Conservation (phyloP, 257 asterid genomes). For the Avicennia marina region DNA sequence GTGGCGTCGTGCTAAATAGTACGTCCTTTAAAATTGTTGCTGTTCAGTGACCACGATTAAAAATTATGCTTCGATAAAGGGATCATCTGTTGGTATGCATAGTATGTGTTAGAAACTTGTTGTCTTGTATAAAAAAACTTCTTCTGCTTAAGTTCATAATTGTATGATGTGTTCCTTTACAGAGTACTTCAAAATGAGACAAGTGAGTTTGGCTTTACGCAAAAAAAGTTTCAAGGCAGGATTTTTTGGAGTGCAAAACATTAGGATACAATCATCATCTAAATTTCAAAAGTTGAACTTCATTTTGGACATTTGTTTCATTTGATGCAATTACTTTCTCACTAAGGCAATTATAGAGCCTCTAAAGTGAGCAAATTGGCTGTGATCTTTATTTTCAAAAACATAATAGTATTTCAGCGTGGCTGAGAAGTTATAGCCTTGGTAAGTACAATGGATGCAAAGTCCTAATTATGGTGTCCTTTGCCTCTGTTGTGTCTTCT, state of each 20-base stretch:
- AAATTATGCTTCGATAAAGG: background rate
- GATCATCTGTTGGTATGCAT: background rate
- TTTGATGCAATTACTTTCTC: conserved; percentile 16
- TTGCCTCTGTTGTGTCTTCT: background rate
- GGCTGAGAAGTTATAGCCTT: background rate
- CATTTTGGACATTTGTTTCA: conserved; percentile 15
- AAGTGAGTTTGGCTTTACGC: conserved; percentile 16
- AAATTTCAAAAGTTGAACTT: conserved; percentile 25
- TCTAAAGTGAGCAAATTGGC: conserved; percentile 9
- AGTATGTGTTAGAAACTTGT: background rate
- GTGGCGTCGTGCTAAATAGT: background rate
- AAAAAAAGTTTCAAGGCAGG: conserved; percentile 25
- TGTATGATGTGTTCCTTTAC: conserved; percentile 8
- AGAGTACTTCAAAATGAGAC: conserved; percentile 14
- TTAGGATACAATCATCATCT: conserved; percentile 12
- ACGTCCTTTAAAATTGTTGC: background rate
- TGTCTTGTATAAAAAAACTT: background rate
- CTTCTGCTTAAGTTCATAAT: background rate
- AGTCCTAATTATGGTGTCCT: background rate
- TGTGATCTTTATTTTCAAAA: conserved; percentile 12
- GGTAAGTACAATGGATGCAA: background rate
- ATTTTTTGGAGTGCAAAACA: conserved; percentile 23
- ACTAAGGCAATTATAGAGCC: conserved; percentile 14
- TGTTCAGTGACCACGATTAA: background rate
- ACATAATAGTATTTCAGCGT: background rate